Conservation (phyloP, 306 rosid species). For the Castanea mollissima region DNA sequence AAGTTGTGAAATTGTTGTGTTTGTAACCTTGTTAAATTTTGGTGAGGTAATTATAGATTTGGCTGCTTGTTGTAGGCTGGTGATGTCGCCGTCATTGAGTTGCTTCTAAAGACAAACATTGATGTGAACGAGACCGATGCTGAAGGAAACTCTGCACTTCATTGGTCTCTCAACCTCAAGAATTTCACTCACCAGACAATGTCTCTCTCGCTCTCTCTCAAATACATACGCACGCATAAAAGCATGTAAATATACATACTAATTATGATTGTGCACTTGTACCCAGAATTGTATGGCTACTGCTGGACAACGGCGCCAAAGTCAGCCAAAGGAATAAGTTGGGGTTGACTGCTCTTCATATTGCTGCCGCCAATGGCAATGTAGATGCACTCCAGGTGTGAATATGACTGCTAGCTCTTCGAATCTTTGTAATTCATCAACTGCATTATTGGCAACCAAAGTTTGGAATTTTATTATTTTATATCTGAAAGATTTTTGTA, state of each 20-base stretch:
- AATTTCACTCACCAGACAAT: constrained; percentile 23
- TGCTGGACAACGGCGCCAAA: constrained; percentile 34
- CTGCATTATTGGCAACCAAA: background rate
- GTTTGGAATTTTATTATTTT: background rate
- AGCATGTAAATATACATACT: background rate
- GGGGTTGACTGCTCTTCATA: constrained; percentile 40
- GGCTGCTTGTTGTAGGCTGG: constrained; percentile 23
- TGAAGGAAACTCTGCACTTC: constrained; percentile 48
- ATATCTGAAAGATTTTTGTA: background rate
- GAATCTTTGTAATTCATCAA: background rate
- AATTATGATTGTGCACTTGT: background rate
- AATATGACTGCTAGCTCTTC: background rate
- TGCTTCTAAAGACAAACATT: constrained; percentile 35
- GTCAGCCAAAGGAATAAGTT: constrained; percentile 37
- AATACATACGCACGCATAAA: background rate
- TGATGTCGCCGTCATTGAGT: constrained; percentile 30
- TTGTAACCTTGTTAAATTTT: too few relatives aligned
- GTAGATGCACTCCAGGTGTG: constrained; percentile 42
- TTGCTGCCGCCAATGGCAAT: constrained; percentile 37
- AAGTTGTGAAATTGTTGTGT: too few relatives aligned
- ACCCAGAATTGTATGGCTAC: constrained; percentile 31
- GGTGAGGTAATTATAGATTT: too few relatives aligned
- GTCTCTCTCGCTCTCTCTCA: constrained; percentile 25
- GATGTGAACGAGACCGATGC: constrained; percentile 34
- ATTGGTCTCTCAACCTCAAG: constrained; percentile 40